phyloP scores from a whole-genome alignment of 2,329 filamentous ascomycete species.

The Biscogniauxia marginata region DNA sequence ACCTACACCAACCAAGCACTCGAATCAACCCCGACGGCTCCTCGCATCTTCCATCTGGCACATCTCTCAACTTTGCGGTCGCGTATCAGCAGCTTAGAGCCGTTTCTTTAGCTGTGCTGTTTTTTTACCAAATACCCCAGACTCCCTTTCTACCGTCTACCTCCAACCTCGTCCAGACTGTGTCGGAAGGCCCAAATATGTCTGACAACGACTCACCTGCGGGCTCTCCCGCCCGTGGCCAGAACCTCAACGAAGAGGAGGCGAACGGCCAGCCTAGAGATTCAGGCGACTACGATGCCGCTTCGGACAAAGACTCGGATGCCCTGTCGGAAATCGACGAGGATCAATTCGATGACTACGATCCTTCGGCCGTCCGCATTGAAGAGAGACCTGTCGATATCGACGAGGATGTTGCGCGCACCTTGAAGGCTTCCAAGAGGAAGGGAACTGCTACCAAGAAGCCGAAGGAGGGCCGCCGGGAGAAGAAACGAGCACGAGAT shows the following conservation, averaged over 20 bases:
- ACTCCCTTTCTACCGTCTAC: not conserved
- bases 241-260: conserved; percentile 28
- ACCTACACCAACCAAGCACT: not conserved
- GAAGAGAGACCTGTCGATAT: conserved; percentile 65
- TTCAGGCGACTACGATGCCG: conserved; percentile 40
- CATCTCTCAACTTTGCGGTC: not conserved
- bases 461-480: conserved; percentile 69
- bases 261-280: conserved; percentile 32
- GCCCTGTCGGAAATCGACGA: conserved; percentile 68
- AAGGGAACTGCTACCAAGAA: conserved; percentile 69
- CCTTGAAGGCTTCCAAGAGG: conserved; percentile 63
- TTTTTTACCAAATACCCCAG: too few relatives aligned
- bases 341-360: conserved; percentile 68
- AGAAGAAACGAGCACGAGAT: conserved; percentile 61
- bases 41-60: not conserved
- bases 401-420: conserved; percentile 63
- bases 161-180: not conserved
- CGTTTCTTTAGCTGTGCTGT: not conserved
- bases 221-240: conserved; percentile 37
- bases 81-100: too few relatives aligned
- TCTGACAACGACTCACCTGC: conserved; percentile 47
- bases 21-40: not conserved
- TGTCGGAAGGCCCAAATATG: conserved; percentile 27
- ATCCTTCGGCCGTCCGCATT: conserved; percentile 61
- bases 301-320: conserved; percentile 57